These are phyloP conservation scores for Ettlia oleoabundans DNA, from an alignment of 139 green algal species.

Conservation along the genomic window DNA sequence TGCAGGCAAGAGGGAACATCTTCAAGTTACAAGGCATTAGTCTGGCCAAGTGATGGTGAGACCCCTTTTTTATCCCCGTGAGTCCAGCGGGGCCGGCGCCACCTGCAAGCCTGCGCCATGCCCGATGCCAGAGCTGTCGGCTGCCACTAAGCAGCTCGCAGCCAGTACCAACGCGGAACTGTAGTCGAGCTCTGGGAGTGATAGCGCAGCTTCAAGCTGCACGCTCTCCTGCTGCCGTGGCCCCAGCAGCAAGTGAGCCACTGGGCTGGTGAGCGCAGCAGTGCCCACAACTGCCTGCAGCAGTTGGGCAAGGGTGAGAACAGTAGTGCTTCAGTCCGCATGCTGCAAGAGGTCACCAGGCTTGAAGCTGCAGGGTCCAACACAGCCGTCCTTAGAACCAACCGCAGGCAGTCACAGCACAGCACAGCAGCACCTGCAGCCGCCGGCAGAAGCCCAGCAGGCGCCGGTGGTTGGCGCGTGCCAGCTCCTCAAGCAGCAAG, in stretches of 20 bases:
- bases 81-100: too few relatives aligned
- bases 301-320: too few relatives aligned
- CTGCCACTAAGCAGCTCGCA: slow-evolving; percentile 12
- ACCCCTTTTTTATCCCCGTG: too few relatives aligned
- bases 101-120: slow-evolving; percentile 6
- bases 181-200: not conserved
- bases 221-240: too few relatives aligned
- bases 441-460: slow-evolving; percentile 20
- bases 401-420: too few relatives aligned
- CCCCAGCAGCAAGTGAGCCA: not conserved
- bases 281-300: too few relatives aligned
- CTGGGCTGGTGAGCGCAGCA: too few relatives aligned
- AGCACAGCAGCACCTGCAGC: slow-evolving; percentile 2
- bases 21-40: too few relatives aligned
- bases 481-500: slow-evolving; percentile 30
- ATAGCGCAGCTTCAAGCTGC: not conserved
- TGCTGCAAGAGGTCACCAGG: too few relatives aligned
- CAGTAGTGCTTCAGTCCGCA: too few relatives aligned
- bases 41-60: too few relatives aligned
- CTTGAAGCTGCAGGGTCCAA: not conserved
- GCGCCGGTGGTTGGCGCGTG: slow-evolving; percentile 12
- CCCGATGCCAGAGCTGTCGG: not conserved
- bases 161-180: slow-evolving; percentile 10
- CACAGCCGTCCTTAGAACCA: too few relatives aligned
- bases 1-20: slow-evolving; percentile 20